Percentiles rank a stretch among this genome's conserved stretches.
Conservation (phyloP, 768 basidiomycete genomes). For the Asterophora parasitica region DNA sequence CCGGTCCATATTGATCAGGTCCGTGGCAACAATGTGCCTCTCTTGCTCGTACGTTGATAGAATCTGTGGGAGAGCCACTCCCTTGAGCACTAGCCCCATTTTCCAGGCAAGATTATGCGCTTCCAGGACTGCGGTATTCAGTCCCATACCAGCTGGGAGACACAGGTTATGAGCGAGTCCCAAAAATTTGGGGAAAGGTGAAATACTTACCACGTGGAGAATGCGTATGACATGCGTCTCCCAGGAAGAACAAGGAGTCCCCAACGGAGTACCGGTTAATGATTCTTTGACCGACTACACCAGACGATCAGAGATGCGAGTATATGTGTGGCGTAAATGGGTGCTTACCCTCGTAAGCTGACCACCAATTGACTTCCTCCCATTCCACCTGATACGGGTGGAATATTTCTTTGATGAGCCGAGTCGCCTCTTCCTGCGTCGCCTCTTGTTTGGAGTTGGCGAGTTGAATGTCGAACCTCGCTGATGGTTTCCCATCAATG, state of each 20-base stretch:
- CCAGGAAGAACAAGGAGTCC: conserved; percentile 12
- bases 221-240: conserved; percentile 16
- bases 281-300: conserved; percentile 12
- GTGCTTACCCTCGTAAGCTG: conserved; percentile 14
- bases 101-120: conserved; percentile 16
- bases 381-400: conserved; percentile 13
- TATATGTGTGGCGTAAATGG: no score
- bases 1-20: conserved; percentile 12
- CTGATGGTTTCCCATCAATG: conserved; percentile 16
- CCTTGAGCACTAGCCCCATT: conserved; percentile 12
- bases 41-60: conserved; percentile 12
- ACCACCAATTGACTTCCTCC: conserved; percentile 17
- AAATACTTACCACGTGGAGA: conserved; percentile 11
- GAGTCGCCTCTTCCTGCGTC: conserved; percentile 8
- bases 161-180: background rate
- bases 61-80: conserved; percentile 9
- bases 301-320: background rate
- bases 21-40: conserved; percentile 12
- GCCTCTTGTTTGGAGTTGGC: conserved; percentile 14
- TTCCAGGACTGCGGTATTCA: conserved; percentile 15
- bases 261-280: conserved; percentile 11
- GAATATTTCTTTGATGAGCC: conserved; percentile 13
- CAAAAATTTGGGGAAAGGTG: background rate
- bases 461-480: conserved; percentile 17
- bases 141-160: conserved; percentile 13